Conservation (phyloP, 208 protist species). For the Leishmania tarentolae region DNA sequence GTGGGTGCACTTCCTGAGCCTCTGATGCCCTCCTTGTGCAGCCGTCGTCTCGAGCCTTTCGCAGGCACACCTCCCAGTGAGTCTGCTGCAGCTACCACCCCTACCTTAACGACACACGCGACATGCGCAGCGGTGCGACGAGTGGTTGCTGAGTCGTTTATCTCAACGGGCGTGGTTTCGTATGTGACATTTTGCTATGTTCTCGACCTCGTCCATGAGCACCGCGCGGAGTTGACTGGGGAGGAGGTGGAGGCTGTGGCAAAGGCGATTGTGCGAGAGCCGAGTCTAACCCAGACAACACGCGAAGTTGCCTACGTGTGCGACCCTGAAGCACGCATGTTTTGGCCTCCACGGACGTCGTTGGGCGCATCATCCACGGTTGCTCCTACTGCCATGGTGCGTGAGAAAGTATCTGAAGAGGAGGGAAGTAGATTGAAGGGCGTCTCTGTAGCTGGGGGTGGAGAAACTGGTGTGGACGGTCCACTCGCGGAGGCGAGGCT, state of each 20-base stretch:
- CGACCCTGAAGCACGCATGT: constrained; percentile 29
- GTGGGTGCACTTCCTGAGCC: constrained; percentile 46
- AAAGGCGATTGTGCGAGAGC: constrained; percentile 14
- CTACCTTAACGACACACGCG: neutral
- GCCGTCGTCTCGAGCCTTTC: constrained; percentile 45
- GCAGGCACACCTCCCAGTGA: neutral
- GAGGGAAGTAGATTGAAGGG: neutral
- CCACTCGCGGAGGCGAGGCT: neutral
- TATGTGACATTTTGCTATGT: constrained; percentile 23
- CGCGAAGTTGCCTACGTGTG: constrained; percentile 25
- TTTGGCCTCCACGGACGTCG: constrained; percentile 12
- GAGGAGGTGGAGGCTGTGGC: constrained; percentile 42
- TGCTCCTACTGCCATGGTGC: neutral
- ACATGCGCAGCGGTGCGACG: neutral
- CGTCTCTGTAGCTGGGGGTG: neutral
- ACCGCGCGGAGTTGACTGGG: constrained; percentile 38
- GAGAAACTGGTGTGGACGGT: neutral
- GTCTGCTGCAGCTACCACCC: neutral
- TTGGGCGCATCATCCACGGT: neutral
- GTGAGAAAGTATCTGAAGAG: neutral
- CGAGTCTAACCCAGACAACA: constrained; percentile 3
- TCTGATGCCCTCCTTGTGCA: constrained; percentile 45
- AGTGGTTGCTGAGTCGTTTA: constrained; percentile 18
- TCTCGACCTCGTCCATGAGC: constrained; percentile 9
- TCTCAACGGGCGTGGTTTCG: neutral